Conservation (phyloP, 1,284 basidiomycete genomes). For the Mycosarcoma mackinlayi region DNA sequence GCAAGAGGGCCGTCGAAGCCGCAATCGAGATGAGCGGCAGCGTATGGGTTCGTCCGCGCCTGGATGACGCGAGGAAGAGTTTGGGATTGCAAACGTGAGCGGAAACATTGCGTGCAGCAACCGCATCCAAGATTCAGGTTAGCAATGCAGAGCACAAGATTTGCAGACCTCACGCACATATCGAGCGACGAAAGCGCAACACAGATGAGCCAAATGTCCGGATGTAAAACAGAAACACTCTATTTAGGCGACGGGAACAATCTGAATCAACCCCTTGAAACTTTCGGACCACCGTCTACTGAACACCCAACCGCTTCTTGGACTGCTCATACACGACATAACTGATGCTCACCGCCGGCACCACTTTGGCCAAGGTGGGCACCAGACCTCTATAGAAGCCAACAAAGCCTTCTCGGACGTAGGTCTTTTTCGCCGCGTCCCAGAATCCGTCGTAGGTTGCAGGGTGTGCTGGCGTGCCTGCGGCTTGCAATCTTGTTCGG, state of each 20-base stretch:
- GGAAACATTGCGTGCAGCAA: too few species aligned
- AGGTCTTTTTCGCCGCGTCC: constrained; percentile 87
- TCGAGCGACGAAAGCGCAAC: too few species aligned
- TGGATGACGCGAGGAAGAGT: constrained; percentile 59
- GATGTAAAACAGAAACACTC: not conserved
- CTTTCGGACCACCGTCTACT: constrained; percentile 9
- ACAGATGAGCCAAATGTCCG: too few species aligned
- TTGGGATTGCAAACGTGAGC: constrained; percentile 18
- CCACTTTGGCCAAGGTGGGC: constrained; percentile 83
- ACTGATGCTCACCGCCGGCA: constrained; percentile 63
- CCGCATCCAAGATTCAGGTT: too few species aligned
- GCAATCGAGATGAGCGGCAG: constrained; percentile 61
- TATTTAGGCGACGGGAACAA: too few species aligned
- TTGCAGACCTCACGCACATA: not conserved
- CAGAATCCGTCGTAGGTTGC: constrained; percentile 80
- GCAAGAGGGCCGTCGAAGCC: constrained; percentile 37
- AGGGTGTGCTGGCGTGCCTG: constrained; percentile 73
- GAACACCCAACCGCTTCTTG: constrained; percentile 56
- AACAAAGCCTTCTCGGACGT: constrained; percentile 85
- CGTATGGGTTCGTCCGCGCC: constrained; percentile 61
- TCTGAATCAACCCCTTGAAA: too few species aligned
- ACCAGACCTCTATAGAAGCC: constrained; percentile 94
- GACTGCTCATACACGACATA: constrained; percentile 67
- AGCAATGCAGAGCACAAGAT: not conserved
- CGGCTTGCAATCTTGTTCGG: constrained; percentile 92